Percentiles rank a stretch among this genome's conserved stretches.
phyloP scores from a whole-genome alignment of 2,329 filamentous ascomycete species.

The Sclerotinia nivalis region DNA sequence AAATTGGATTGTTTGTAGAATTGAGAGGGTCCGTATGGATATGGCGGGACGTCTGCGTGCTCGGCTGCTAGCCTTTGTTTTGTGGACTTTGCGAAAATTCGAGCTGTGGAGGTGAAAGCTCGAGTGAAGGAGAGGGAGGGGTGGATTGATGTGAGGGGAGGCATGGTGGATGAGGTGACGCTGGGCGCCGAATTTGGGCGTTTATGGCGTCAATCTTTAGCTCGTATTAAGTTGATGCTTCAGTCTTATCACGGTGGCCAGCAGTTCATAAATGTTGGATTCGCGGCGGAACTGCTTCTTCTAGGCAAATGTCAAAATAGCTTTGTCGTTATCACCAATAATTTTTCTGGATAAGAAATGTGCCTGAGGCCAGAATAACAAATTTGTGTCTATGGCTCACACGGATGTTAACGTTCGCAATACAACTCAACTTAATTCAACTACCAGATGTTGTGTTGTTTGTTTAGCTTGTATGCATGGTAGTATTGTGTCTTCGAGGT shows the following conservation, averaged over 20 bases:
- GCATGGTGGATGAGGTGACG: constrained; percentile 28
- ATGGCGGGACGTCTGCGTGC: constrained; percentile 52
- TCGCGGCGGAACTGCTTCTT: constrained; percentile 3
- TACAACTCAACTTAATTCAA: neutral
- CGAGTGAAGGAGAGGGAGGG: constrained; percentile 38
- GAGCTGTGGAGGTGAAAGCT: constrained; percentile 40
- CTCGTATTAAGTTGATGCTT: neutral
- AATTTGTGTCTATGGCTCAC: neutral
- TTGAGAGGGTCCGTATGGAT: constrained; percentile 70
- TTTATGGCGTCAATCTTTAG: neutral
- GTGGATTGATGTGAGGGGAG: constrained; percentile 32
- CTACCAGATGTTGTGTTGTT: neutral
- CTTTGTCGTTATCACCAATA: constrained; percentile 10
- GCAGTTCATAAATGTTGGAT: neutral
- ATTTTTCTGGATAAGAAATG: neutral
- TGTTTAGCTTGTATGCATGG: neutral
- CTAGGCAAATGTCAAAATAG: neutral
- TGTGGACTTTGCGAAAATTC: constrained; percentile 41
- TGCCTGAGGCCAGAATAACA: constrained; percentile 3
- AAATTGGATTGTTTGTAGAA: constrained; percentile 80
- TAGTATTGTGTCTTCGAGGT: too few relatives aligned
- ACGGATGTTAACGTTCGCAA: neutral
- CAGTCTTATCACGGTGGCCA: neutral
- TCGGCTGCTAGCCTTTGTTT: constrained; percentile 42
- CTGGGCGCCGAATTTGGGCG: neutral